These are phyloP conservation scores for Phtheirospermum japonicum DNA, from an alignment of 257 asterid species.

Conservation along the genomic window DNA sequence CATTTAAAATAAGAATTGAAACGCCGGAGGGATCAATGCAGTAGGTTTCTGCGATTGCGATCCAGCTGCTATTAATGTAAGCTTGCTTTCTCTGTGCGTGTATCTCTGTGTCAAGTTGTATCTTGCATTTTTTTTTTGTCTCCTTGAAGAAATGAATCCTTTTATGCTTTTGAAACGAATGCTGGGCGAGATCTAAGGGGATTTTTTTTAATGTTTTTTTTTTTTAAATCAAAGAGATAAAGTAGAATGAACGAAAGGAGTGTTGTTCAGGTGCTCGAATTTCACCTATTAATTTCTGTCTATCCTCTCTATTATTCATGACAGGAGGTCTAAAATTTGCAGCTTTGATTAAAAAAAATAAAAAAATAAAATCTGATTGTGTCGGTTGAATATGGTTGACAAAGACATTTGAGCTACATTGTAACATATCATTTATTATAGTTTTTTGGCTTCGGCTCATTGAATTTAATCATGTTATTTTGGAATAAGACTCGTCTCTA, in stretches of 20 bases:
- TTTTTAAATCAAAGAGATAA: not conserved
- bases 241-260: not conserved
- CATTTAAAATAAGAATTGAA: not conserved
- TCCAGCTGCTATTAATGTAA: constrained; percentile 38
- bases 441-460: not conserved
- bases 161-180: constrained; percentile 9
- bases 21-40: constrained; percentile 31
- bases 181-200: constrained; percentile 37
- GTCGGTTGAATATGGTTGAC: constrained; percentile 19
- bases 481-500: not conserved
- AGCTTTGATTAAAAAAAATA: too few relatives aligned
- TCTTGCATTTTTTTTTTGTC: constrained; percentile 19
- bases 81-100: constrained; percentile 15
- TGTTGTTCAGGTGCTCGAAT: constrained; percentile 14
- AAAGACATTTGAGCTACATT: not conserved
- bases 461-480: not conserved
- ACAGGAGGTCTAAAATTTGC: not conserved
- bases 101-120: constrained; percentile 14
- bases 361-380: too few relatives aligned
- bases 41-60: constrained; percentile 30
- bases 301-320: constrained; percentile 6
- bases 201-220: constrained; percentile 14
- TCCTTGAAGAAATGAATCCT: not conserved
- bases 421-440: too few relatives aligned
- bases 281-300: not conserved